Base-by-base conservation (phyloP, 306 rosid species). In the Potentilla sterilis region DNA sequence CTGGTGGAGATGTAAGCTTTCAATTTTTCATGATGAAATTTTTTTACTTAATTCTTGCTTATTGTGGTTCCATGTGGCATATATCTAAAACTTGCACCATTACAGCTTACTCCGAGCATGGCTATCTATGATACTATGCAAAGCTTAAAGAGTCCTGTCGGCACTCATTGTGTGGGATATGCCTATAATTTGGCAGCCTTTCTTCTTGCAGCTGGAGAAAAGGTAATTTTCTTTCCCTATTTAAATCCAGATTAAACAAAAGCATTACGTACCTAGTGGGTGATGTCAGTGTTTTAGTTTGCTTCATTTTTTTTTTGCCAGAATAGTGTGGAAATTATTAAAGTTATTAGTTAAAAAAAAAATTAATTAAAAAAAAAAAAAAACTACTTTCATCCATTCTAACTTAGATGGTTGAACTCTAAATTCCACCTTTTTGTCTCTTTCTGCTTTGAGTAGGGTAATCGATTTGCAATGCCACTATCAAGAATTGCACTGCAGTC, bases 1-100 rank as follows among this genome's bases (percentile, higher is more conserved):
- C 96, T 79, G 99, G 99, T 77, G 99, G 99, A 79, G 99, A 95
- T 85, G 99, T 95, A 87, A 92, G 98, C 78, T 71, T 42, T 75
- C 13, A 28, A 44, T 74, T 52, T 55, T 73, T 75, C 62, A 19
- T 48, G 76, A 76, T 76, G 67, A 67, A 57, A 69, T 78, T 69
- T 58, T 13, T 67, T 62, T 72, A 28, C 68, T 38, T 77, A 51
- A 57, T 76, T 59, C 83, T 69, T 44, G 49, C 32, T 43, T 28
- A 38, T 72, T 73, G 32, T 46, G 75, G 63, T 81, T 77, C 44
- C 28, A 43, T 75, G 69, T 51, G 38, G 61, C 48, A 15, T 73
- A 68, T 77, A 14, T 73, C 66, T 78, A 75, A 78, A 40, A 42
- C 73, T 73, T 78, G 67, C 73, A 21, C 73, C 66, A 73, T 85